phyloP scores from a whole-genome alignment of 192 early-diverging fungal species.

The Coemansia sp. region DNA sequence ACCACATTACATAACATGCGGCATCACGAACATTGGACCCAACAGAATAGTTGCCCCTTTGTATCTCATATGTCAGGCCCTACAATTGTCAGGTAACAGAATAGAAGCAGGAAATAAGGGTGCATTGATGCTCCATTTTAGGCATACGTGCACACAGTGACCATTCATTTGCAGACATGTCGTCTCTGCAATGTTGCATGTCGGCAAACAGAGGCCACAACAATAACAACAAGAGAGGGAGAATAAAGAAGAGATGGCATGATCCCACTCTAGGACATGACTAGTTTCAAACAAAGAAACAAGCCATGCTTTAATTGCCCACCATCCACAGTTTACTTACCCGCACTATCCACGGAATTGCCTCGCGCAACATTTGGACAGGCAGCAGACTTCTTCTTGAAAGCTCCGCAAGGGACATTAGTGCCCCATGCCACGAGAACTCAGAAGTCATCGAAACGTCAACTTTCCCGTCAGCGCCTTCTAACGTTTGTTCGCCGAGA shows the following conservation, averaged over 20 bases:
- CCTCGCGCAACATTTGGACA: conserved; percentile 65
- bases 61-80: conserved; percentile 87
- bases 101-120: background rate
- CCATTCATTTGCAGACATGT: background rate
- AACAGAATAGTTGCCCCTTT: conserved; percentile 85
- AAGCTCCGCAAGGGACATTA: conserved; percentile 89
- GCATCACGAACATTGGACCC: conserved; percentile 95
- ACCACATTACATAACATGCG: conserved; percentile 97
- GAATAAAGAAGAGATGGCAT: background rate
- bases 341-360: conserved; percentile 78
- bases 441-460: conserved; percentile 81
- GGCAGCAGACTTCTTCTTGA: conserved; percentile 81
- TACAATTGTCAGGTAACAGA: conserved; percentile 20
- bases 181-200: conserved; percentile 6
- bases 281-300: background rate
- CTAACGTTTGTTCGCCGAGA: conserved; percentile 78
- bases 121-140: background rate
- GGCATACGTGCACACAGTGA: no score
- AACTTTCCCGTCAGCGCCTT: conserved; percentile 51
- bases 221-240: background rate
- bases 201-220: background rate
- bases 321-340: conserved; percentile 31
- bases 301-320: conserved; percentile 6
- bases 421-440: conserved; percentile 91
- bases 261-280: background rate